Evolutionary conservation across 768 basidiomycete species (phyloP).

Genomic region (Mycena albidolilacea): DNA sequence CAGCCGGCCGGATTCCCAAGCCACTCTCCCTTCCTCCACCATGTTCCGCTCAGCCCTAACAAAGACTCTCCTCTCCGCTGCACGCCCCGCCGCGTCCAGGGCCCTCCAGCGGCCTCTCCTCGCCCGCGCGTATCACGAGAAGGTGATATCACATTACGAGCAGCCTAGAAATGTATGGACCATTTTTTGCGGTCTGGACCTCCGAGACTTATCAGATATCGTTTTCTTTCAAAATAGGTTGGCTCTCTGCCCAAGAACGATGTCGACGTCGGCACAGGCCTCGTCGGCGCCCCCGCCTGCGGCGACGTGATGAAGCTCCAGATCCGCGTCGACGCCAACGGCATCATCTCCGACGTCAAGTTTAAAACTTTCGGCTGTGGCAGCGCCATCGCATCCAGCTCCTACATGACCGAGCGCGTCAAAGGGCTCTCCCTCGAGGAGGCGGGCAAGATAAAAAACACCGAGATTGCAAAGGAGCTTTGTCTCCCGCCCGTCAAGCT

Average conservation of each 20-base stretch:
- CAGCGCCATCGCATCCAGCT: constrained; percentile 97
- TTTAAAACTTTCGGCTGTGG: constrained; percentile 99
- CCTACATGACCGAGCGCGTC: constrained; percentile 99
- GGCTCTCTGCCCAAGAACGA: constrained; percentile 96
- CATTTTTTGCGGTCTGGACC: constrained; percentile 52
- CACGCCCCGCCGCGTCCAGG: constrained; percentile 60
- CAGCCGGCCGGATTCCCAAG: constrained; percentile 27
- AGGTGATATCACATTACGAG: constrained; percentile 98
- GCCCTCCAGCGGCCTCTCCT: constrained; percentile 63
- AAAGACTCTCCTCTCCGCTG: constrained; percentile 63
- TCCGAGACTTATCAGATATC: constrained; percentile 71
- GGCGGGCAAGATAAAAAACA: constrained; percentile 97
- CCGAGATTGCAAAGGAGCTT: constrained; percentile 98
- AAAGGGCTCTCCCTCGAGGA: constrained; percentile 95
- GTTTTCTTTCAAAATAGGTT: constrained; percentile 69
- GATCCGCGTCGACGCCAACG: constrained; percentile 95
- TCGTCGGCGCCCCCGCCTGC: constrained; percentile 97
- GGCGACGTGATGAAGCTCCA: constrained; percentile 99
- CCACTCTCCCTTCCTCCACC: constrained; percentile 52
- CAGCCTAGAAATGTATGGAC: constrained; percentile 92
- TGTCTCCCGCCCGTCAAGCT: constrained; percentile 96
- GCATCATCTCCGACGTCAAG: constrained; percentile 97
- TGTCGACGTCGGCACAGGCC: constrained; percentile 93
- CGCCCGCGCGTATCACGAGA: constrained; percentile 90
- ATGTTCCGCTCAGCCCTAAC: constrained; percentile 81